Conservation (phyloP, 2,329 filamentous ascomycete species). For the Cytospora mali region DNA sequence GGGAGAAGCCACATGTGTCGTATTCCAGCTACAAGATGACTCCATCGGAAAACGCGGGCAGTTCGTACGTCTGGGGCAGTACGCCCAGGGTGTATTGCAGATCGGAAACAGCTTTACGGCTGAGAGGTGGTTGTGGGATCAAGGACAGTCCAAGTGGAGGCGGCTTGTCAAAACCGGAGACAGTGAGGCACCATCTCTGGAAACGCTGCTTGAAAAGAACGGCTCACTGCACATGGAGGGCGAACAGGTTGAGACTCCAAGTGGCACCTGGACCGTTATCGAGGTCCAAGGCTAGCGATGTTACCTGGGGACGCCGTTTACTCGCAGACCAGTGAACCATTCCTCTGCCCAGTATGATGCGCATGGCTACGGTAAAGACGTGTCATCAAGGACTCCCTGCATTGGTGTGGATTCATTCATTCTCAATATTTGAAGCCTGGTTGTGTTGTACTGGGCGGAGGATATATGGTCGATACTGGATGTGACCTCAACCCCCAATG, state of each 20-base stretch:
- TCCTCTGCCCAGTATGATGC: background rate
- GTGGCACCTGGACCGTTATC: slow-evolving; percentile 20
- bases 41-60: slow-evolving; percentile 46
- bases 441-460: background rate
- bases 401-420: background rate
- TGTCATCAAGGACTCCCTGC: background rate
- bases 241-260: slow-evolving; percentile 5
- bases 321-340: background rate
- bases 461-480: background rate
- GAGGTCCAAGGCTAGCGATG: slow-evolving; percentile 11
- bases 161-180: slow-evolving; percentile 6
- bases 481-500: background rate
- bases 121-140: slow-evolving; percentile 59
- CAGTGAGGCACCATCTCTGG: background rate
- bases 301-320: background rate
- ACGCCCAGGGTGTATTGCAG: slow-evolving; percentile 59
- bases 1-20: slow-evolving; percentile 36
- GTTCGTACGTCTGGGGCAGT: slow-evolving; percentile 56
- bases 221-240: background rate
- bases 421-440: background rate
- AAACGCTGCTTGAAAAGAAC: background rate
- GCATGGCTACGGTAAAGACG: background rate
- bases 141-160: slow-evolving; percentile 10
- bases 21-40: slow-evolving; percentile 45
- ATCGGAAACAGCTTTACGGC: slow-evolving; percentile 45